Evolutionary conservation across 2,329 filamentous ascomycete genomes (phyloP), one percentile per base, ranked within the genome.

Genomic region (Clonostachys byssicola): DNA sequence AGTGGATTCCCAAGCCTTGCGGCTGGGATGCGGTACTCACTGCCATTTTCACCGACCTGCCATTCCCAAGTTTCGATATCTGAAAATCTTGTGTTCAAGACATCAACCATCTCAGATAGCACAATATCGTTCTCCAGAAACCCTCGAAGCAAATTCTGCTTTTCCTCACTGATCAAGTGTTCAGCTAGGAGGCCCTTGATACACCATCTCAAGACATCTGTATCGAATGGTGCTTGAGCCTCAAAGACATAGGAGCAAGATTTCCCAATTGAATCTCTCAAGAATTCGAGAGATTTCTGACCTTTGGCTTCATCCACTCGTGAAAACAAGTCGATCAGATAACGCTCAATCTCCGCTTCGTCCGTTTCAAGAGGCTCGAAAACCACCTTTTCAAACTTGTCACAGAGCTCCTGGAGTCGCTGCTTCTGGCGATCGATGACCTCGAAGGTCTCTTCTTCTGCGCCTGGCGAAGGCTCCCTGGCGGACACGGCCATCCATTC

Each of bases 1-100:
- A 30, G 9, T 30, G 10, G 23, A 30, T 30, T 30, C 7, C 7
- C 23, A 30, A 30, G 23, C 8, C 23, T 30, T 30, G 23, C 23
- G 23, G 23, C 23, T 30, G 23, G 8, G 8, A 2, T 8, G 36
- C 12, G 17, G 14, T n/a, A 39, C 36, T 39, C 10, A 39, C 36
- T 39, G 14, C 36, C 36, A n/a, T 39, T 18, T 7, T 39, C 36
- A n/a, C 36, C 36, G 12, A 18, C 36, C 14, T 39, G 14, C 36
- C 70, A 61, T 14, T 60, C 60, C 70, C 70, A 74, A 1, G 57
- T 47, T 70, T 71, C 74, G 10, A 53, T 44, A 18, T 39, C 36
- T 39, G 14, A n/a, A 12, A 39, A 39, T 12, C 36, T 39, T 10
- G 17, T 39, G 12, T 39, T 39, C 36, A 39, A 5, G 17, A 39